Percentiles rank a stretch among this genome's conserved stretches.
Conservation (phyloP, 805 yeast species). For the Candida golubevii region DNA sequence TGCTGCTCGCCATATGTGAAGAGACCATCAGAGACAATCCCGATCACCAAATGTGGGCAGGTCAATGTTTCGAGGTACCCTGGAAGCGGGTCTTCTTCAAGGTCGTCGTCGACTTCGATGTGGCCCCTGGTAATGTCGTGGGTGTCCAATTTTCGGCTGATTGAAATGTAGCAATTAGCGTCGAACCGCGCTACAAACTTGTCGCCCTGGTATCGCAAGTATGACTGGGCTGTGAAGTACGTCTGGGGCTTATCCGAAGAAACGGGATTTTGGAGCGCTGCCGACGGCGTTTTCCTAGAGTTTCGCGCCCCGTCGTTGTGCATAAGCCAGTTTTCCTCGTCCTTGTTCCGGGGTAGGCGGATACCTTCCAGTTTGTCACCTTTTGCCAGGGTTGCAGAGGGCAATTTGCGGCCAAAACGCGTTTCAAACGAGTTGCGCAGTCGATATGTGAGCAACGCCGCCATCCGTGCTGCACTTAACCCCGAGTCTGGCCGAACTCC, state of each 20-base stretch:
- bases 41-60: slow-evolving; percentile 81
- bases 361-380: slow-evolving; percentile 8
- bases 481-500: slow-evolving; percentile 72
- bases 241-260: slow-evolving; percentile 41
- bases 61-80: slow-evolving; percentile 55
- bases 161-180: slow-evolving; percentile 93
- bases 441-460: slow-evolving; percentile 89
- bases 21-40: slow-evolving; percentile 87
- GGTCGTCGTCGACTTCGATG: slow-evolving; percentile 36
- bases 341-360: slow-evolving; percentile 44
- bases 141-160: slow-evolving; percentile 89
- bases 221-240: slow-evolving; percentile 92
- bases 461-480: slow-evolving; percentile 94
- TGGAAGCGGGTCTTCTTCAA: slow-evolving; percentile 27
- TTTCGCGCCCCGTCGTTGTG: slow-evolving; percentile 77
- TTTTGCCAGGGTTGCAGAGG: slow-evolving; percentile 11
- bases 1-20: slow-evolving; percentile 92
- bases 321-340: slow-evolving; percentile 74
- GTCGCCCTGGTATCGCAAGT: slow-evolving; percentile 88
- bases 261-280: neutral
- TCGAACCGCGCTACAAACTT: slow-evolving; percentile 89
- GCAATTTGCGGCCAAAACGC: slow-evolving; percentile 77
- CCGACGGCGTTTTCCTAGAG: slow-evolving; percentile 2
- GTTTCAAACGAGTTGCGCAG: slow-evolving; percentile 88
- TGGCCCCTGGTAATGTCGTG: slow-evolving; percentile 89